Conservation (phyloP, 331 rosid genomes). For the Ulmus americana region DNA sequence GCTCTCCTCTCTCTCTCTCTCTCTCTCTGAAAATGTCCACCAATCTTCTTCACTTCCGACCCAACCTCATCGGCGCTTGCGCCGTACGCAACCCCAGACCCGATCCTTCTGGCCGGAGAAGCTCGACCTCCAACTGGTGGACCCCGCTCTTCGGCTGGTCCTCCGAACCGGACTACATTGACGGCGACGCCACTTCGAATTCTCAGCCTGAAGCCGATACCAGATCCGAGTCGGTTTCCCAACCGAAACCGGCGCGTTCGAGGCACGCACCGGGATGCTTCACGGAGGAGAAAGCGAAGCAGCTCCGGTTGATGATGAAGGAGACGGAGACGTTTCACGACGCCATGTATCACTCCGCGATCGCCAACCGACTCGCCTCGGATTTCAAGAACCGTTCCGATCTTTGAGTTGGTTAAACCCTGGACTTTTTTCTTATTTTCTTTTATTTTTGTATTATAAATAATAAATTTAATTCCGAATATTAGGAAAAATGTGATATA, state of each 20-base stretch:
- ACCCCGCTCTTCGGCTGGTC: conserved; percentile 74
- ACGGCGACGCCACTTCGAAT: conserved; percentile 23
- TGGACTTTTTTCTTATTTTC: not conserved
- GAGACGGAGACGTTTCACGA: conserved; percentile 64
- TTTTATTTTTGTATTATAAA: not conserved
- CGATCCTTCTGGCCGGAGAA: conserved; percentile 31
- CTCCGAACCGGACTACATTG: conserved; percentile 82
- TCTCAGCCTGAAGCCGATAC: conserved; percentile 14
- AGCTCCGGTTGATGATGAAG: conserved; percentile 59
- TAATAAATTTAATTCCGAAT: not conserved
- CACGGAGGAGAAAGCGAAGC: conserved; percentile 86
- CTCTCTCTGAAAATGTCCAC: conserved; percentile 42
- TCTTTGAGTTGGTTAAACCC: conserved; percentile 15
- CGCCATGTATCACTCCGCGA: conserved; percentile 89
- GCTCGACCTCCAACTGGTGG: conserved; percentile 62
- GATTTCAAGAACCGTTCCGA: conserved; percentile 54
- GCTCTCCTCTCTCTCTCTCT: no score
- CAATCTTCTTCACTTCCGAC: conserved; percentile 28
- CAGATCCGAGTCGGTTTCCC: conserved; percentile 1
- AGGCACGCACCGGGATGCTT: conserved; percentile 63
- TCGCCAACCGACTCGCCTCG: conserved; percentile 83
- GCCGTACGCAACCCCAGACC: conserved; percentile 37
- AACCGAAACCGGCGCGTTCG: conserved; percentile 23
- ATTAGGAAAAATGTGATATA: no score
- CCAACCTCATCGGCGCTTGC: conserved; percentile 40